These are phyloP conservation scores for Phaffia tasmanica DNA, from an alignment of 768 basidiomycete species.

Conservation along the genomic window DNA sequence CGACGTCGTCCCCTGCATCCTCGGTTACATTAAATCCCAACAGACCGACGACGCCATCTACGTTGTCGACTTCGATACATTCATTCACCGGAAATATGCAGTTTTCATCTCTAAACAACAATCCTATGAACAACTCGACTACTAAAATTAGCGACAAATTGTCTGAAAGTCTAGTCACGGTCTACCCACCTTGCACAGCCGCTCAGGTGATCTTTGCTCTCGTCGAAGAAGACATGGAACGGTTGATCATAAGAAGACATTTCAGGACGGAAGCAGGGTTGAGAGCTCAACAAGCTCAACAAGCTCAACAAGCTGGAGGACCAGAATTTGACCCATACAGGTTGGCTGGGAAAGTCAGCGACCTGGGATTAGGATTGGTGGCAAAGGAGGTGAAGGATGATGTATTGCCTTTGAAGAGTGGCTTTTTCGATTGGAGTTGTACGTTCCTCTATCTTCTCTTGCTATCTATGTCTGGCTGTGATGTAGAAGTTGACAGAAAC, in stretches of 20 bases:
- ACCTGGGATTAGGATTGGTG: slow-evolving; percentile 38
- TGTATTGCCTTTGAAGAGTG: slow-evolving; percentile 76
- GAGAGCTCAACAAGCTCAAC: slow-evolving; percentile 30
- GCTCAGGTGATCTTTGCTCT: slow-evolving; percentile 76
- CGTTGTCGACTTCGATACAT: slow-evolving; percentile 8
- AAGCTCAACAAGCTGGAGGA: slow-evolving; percentile 10
- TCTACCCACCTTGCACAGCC: slow-evolving; percentile 45
- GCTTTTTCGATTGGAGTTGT: slow-evolving; percentile 82
- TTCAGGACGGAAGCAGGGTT: slow-evolving; percentile 33
- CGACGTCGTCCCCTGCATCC: background rate
- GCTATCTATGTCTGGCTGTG: no score
- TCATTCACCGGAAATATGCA: slow-evolving; percentile 13
- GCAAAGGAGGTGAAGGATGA: slow-evolving; percentile 57
- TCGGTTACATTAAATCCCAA: background rate
- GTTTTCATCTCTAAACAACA: background rate
- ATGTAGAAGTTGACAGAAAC: no score
- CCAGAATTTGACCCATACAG: background rate
- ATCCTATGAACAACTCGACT: slow-evolving; percentile 2
- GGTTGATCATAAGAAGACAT: slow-evolving; percentile 59
- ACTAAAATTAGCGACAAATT: background rate
- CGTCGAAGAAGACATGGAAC: slow-evolving; percentile 90
- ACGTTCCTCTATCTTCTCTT: no score
- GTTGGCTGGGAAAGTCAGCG: slow-evolving; percentile 30
- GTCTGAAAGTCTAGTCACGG: background rate
- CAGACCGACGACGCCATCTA: slow-evolving; percentile 16